These are phyloP conservation scores for Datura wrightii DNA, from an alignment of 257 asterid genomes.

Conservation along the genomic window DNA sequence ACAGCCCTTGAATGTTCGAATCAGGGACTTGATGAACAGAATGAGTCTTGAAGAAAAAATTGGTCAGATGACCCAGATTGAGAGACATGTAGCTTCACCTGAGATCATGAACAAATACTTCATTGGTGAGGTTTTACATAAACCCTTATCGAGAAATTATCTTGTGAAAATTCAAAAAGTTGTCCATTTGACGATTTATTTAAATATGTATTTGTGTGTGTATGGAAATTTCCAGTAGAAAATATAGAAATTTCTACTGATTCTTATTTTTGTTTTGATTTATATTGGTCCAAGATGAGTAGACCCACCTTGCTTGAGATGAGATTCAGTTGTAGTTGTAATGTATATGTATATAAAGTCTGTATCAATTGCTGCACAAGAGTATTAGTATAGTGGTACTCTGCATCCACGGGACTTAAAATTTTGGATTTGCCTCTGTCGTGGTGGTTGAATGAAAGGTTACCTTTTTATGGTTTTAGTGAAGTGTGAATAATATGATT, in stretches of 20 bases:
- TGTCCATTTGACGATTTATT: background rate
- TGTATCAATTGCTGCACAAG: background rate
- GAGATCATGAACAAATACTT: constrained; percentile 34
- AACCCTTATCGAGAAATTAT: background rate
- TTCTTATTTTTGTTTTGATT: background rate
- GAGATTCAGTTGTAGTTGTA: background rate
- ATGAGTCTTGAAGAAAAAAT: constrained; percentile 42
- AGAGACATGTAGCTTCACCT: constrained; percentile 33
- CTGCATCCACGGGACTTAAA: background rate
- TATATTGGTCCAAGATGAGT: background rate
- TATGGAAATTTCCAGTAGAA: background rate
- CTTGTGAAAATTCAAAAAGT: background rate
- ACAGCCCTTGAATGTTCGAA: constrained; percentile 35
- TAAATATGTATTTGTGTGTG: background rate
- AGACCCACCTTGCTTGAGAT: background rate
- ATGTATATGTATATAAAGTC: background rate
- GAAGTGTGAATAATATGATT: constrained; percentile 27
- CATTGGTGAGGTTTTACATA: constrained; percentile 34
- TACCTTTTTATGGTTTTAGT: background rate
- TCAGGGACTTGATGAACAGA: constrained; percentile 37
- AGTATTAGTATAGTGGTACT: background rate
- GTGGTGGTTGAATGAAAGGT: background rate
- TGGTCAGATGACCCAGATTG: constrained; percentile 46
- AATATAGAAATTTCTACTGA: background rate
- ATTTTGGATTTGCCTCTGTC: background rate